phyloP scores from a whole-genome alignment of 306 rosid genomes.

The Dalbergia oliveri region DNA sequence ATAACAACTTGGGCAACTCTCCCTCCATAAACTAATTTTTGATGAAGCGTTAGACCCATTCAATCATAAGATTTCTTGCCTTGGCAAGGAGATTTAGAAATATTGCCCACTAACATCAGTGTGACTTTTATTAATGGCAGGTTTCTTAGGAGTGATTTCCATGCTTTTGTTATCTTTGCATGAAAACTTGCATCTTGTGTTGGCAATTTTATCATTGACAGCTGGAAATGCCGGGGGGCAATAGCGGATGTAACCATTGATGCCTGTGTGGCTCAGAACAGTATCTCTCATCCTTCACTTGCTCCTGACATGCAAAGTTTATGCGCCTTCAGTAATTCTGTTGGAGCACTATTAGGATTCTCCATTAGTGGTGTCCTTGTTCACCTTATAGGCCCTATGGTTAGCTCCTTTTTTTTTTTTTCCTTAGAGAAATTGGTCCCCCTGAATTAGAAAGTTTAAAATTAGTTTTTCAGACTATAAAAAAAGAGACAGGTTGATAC shows the following conservation, averaged over 20 bases:
- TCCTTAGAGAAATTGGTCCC: no score
- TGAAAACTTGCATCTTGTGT: slow-evolving; percentile 72
- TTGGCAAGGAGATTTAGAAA: slow-evolving; percentile 23
- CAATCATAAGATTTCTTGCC: no score
- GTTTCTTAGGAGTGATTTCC: slow-evolving; percentile 67
- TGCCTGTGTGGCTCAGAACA: slow-evolving; percentile 97
- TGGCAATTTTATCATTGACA: slow-evolving; percentile 78
- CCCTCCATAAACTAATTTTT: no score
- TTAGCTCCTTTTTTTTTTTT: slow-evolving; percentile 44
- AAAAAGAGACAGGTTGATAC: no score
- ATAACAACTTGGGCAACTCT: no score
- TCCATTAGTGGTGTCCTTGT: slow-evolving; percentile 85
- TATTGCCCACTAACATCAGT: slow-evolving; percentile 19
- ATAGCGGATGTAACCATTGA: slow-evolving; percentile 95
- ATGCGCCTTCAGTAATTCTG: slow-evolving; percentile 84
- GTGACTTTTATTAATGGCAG: slow-evolving; percentile 54
- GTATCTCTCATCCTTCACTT: slow-evolving; percentile 73
- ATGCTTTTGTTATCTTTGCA: slow-evolving; percentile 76
- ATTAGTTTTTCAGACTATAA: no score
- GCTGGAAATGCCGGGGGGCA: slow-evolving; percentile 89
- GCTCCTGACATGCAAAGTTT: slow-evolving; percentile 97
- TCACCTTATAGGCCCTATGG: slow-evolving; percentile 91
- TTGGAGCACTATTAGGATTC: slow-evolving; percentile 89
- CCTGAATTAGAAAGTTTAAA: no score
- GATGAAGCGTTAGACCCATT: no score